These are phyloP conservation scores for Rhizopus delemar DNA, from an alignment of 371 early-diverging fungal genomes.

Conservation along the genomic window DNA sequence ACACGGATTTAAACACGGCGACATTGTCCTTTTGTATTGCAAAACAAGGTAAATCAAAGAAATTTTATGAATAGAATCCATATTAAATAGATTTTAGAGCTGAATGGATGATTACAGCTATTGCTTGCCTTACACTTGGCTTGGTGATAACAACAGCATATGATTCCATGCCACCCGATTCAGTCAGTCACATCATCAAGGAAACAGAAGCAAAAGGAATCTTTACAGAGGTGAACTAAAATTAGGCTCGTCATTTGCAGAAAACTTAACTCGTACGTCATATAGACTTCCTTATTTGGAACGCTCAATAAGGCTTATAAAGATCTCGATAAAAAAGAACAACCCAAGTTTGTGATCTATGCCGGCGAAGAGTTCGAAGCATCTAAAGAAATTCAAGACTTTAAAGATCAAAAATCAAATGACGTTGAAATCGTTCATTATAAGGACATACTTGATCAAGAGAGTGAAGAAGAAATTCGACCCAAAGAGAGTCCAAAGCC, in stretches of 20 bases:
- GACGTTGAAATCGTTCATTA: constrained; percentile 31
- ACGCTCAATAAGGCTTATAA: constrained; percentile 36
- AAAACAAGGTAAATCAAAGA: constrained; percentile 48
- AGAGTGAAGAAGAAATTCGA: not conserved
- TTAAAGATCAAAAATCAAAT: constrained; percentile 18
- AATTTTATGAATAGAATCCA: not conserved
- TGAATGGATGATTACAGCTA: constrained; percentile 56
- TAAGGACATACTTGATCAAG: constrained; percentile 23
- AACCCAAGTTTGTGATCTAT: constrained; percentile 38
- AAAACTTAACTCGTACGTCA: not conserved
- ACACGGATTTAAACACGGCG: constrained; percentile 43
- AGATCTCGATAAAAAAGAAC: constrained; percentile 16
- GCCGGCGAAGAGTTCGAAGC: constrained; percentile 41
- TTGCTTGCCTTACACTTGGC: constrained; percentile 69
- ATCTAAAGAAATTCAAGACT: constrained; percentile 28
- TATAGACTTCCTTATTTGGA: constrained; percentile 37
- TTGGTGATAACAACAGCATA: constrained; percentile 84
- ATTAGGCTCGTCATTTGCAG: not conserved
- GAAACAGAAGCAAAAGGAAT: constrained; percentile 73
- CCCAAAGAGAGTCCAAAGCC: constrained; percentile 40
- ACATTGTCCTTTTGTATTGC: constrained; percentile 63
- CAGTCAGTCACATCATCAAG: constrained; percentile 67
- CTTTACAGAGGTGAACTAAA: constrained; percentile 67
- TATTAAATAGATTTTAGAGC: constrained; percentile 30
- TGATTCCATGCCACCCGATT: constrained; percentile 86